A percentile compares a stretch with the other conserved stretches of the same genome.
Conservation (phyloP, 495 filamentous ascomycete genomes). For the Podospora pseudopauciseta region DNA sequence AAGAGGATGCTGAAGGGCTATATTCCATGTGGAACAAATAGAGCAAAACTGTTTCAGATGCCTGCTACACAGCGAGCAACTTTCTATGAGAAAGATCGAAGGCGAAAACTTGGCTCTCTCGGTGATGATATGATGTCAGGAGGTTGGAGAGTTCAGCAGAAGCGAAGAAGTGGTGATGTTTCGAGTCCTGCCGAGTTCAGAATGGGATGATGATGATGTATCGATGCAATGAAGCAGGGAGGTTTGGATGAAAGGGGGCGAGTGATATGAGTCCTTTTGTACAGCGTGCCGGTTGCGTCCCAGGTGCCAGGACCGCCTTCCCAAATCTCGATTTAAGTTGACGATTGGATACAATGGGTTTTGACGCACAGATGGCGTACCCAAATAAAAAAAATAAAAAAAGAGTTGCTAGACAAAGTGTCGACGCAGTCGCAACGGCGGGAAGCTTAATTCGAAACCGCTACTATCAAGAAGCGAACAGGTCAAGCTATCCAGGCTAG, state of each 20-base stretch:
- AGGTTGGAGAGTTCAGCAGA: neutral
- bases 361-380: constrained; percentile 25
- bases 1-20: constrained; percentile 20
- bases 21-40: constrained; percentile 24
- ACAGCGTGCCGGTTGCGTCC: constrained; percentile 5
- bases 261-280: constrained; percentile 20
- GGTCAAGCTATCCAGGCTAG: constrained; percentile 19
- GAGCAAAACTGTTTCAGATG: constrained; percentile 1
- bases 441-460: constrained; percentile 22
- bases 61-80: constrained; percentile 23
- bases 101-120: neutral
- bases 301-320: constrained; percentile 15
- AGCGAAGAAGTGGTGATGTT: neutral
- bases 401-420: constrained; percentile 19
- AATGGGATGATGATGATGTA: constrained; percentile 13
- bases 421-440: constrained; percentile 22
- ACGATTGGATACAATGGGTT: constrained; percentile 20
- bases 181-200: neutral
- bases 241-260: constrained; percentile 13
- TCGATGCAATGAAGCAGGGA: neutral
- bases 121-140: constrained; percentile 2
- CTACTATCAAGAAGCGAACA: constrained; percentile 17
- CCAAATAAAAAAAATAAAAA: constrained; percentile 14
- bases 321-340: constrained; percentile 13
- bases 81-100: constrained; percentile 5